phyloP scores from a whole-genome alignment of 2,329 filamentous ascomycete genomes.

The Epichloe amarillans region DNA sequence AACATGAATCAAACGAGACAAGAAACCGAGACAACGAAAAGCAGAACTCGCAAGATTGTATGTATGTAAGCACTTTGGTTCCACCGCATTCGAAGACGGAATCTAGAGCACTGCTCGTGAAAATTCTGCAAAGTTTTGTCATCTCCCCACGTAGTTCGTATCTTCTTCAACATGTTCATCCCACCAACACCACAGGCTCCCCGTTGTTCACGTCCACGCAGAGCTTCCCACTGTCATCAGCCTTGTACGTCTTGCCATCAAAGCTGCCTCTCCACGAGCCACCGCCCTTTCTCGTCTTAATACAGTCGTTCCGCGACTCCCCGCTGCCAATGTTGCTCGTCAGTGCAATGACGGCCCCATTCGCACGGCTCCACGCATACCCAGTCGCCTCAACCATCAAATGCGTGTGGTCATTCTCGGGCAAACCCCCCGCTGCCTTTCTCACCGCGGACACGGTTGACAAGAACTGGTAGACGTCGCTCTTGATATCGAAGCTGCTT shows the following conservation, averaged over 20 bases:
- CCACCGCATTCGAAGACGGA: too few relatives aligned
- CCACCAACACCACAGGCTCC: constrained; percentile 23
- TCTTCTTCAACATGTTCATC: background rate
- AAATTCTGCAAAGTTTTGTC: too few relatives aligned
- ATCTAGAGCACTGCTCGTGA: too few relatives aligned
- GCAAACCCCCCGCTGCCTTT: constrained; percentile 30
- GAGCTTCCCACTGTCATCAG: constrained; percentile 26
- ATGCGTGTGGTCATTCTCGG: constrained; percentile 29
- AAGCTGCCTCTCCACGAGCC: constrained; percentile 28
- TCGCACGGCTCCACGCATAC: constrained; percentile 32
- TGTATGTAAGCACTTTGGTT: too few relatives aligned
- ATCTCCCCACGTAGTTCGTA: background rate
- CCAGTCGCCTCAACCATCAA: constrained; percentile 27
- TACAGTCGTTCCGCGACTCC: constrained; percentile 26
- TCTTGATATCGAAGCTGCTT: constrained; percentile 31
- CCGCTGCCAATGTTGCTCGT: constrained; percentile 30
- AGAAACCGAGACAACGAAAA: too few relatives aligned
- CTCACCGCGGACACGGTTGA: constrained; percentile 29
- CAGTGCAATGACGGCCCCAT: constrained; percentile 29
- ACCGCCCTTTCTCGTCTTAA: constrained; percentile 24
- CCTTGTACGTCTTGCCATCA: constrained; percentile 19
- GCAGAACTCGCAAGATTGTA: too few relatives aligned
- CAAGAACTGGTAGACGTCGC: constrained; percentile 34
- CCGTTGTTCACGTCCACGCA: constrained; percentile 29
- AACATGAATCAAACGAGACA: too few relatives aligned